phyloP scores from a whole-genome alignment of 2,329 filamentous ascomycete genomes.

The Tolypocladium album region DNA sequence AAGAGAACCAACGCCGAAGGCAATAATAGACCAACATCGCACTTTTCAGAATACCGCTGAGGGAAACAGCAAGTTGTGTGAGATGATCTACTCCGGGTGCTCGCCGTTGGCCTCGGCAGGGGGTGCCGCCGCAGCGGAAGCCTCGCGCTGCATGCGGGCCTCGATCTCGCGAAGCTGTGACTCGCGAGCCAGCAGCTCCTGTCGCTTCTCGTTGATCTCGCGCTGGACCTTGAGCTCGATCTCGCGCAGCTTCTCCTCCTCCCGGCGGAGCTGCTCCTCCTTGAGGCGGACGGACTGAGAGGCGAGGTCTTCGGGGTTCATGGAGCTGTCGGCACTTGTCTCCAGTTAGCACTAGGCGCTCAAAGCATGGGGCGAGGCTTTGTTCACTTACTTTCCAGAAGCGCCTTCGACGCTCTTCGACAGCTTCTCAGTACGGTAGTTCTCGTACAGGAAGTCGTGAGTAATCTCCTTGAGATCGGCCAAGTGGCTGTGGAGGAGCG shows the following conservation, averaged over 20 bases:
- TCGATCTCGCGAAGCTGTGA: slow-evolving; percentile 98
- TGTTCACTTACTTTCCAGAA: slow-evolving; percentile 64
- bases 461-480: slow-evolving; percentile 99
- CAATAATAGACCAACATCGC: slow-evolving; percentile 34
- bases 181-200: slow-evolving; percentile 93
- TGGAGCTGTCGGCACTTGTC: slow-evolving; percentile 57
- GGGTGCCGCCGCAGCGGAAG: slow-evolving; percentile 33
- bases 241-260: slow-evolving; percentile 99
- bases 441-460: slow-evolving; percentile 99
- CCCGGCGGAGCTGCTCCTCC: slow-evolving; percentile 97
- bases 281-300: slow-evolving; percentile 97
- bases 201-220: slow-evolving; percentile 99
- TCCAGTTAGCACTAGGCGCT: slow-evolving; percentile 17
- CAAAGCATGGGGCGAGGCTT: not conserved
- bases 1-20: slow-evolving; percentile 38
- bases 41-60: slow-evolving; percentile 20
- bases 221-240: slow-evolving; percentile 99
- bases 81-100: slow-evolving; percentile 33
- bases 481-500: slow-evolving; percentile 92
- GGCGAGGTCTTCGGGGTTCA: slow-evolving; percentile 96
- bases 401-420: slow-evolving; percentile 97
- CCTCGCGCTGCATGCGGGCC: slow-evolving; percentile 89
- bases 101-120: slow-evolving; percentile 44
- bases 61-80: slow-evolving; percentile 17
- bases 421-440: slow-evolving; percentile 99